Percentiles rank a stretch among this genome's conserved stretches.
These are phyloP conservation scores for Arthroderma sp. DNA, from an alignment of 2,329 filamentous ascomycete species.

Conservation along the genomic window DNA sequence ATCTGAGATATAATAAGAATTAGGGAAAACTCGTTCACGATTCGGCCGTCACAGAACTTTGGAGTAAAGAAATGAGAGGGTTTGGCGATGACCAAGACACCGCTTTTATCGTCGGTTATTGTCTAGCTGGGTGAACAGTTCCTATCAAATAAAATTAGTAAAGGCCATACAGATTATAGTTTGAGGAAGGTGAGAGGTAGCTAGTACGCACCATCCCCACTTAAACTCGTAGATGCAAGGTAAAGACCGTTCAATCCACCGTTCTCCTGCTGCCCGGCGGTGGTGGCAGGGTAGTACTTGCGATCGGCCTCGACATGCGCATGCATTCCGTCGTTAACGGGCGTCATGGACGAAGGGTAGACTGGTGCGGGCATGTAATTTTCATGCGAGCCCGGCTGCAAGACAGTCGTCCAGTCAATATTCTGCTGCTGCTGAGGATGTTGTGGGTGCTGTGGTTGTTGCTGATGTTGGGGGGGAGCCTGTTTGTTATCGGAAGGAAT, in stretches of 20 bases:
- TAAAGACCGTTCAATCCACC: constrained; percentile 38
- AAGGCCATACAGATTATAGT: constrained; percentile 32
- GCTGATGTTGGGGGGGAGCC: constrained; percentile 26
- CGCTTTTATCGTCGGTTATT: constrained; percentile 23
- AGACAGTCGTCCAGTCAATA: constrained; percentile 67
- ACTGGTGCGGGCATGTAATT: constrained; percentile 48
- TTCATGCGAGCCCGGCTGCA: constrained; percentile 59
- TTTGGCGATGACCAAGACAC: background rate
- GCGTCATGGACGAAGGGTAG: constrained; percentile 54
- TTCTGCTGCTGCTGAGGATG: constrained; percentile 19
- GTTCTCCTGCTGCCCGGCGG: constrained; percentile 28
- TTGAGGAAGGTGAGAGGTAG: constrained; percentile 33
- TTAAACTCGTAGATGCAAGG: constrained; percentile 36
- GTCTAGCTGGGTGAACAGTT: constrained; percentile 45
- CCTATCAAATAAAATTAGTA: constrained; percentile 22
- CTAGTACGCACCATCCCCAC: constrained; percentile 37
- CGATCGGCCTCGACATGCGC: constrained; percentile 48
- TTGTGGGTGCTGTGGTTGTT: constrained; percentile 45
- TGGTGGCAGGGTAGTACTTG: constrained; percentile 41
- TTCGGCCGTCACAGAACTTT: constrained; percentile 27
- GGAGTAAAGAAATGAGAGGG: constrained; percentile 28
- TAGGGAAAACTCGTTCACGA: constrained; percentile 1
- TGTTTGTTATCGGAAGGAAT: constrained; percentile 27
- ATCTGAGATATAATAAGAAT: background rate
- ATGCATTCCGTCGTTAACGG: constrained; percentile 59